A percentile compares a stretch with the other conserved stretches of the same genome.
Evolutionary conservation across 2,329 filamentous ascomycete species (phyloP).

Genomic region (Cordyceps tenuipes): DNA sequence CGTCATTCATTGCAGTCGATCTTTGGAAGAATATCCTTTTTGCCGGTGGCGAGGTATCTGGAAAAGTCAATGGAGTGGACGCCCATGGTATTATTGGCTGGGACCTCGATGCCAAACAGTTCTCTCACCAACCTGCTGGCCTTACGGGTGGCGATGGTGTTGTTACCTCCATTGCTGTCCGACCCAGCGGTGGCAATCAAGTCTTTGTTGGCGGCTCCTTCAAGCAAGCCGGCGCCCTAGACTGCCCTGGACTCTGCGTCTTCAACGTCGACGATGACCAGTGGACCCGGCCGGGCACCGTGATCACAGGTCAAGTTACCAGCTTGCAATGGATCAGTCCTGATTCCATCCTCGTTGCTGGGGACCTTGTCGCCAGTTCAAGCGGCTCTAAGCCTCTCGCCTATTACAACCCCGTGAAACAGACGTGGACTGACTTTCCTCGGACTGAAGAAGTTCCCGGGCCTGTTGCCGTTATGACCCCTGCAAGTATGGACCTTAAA

Average conservation of each 20-base stretch:
- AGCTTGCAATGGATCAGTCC: slow-evolving; percentile 68
- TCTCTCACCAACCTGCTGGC: slow-evolving; percentile 64
- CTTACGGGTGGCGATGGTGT: slow-evolving; percentile 61
- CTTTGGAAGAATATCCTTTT: slow-evolving; percentile 62
- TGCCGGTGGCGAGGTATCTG: slow-evolving; percentile 73
- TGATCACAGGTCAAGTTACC: slow-evolving; percentile 61
- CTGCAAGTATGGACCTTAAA: slow-evolving; percentile 62
- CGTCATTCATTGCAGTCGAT: slow-evolving; percentile 66
- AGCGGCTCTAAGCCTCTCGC: slow-evolving; percentile 57
- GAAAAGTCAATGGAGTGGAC: slow-evolving; percentile 51
- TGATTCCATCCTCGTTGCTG: slow-evolving; percentile 66
- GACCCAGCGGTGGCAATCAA: slow-evolving; percentile 55
- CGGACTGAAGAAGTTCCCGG: slow-evolving; percentile 63
- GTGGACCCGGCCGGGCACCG: slow-evolving; percentile 73
- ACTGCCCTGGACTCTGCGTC: slow-evolving; percentile 73
- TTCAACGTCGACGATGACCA: slow-evolving; percentile 63
- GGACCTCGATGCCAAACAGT: slow-evolving; percentile 58
- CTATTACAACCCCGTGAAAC: slow-evolving; percentile 59
- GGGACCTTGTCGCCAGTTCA: slow-evolving; percentile 61
- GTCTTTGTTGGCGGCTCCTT: slow-evolving; percentile 86
- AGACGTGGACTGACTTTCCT: slow-evolving; percentile 58
- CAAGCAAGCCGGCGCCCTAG: slow-evolving; percentile 70
- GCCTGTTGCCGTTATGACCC: slow-evolving; percentile 65
- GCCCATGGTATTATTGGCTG: slow-evolving; percentile 74
- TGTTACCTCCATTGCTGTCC: slow-evolving; percentile 68